Evolutionary conservation across 257 asterid genomes (phyloP), one percentile per base, ranked within the genome.

Genomic region (Nicotiana obtusifolia): DNA sequence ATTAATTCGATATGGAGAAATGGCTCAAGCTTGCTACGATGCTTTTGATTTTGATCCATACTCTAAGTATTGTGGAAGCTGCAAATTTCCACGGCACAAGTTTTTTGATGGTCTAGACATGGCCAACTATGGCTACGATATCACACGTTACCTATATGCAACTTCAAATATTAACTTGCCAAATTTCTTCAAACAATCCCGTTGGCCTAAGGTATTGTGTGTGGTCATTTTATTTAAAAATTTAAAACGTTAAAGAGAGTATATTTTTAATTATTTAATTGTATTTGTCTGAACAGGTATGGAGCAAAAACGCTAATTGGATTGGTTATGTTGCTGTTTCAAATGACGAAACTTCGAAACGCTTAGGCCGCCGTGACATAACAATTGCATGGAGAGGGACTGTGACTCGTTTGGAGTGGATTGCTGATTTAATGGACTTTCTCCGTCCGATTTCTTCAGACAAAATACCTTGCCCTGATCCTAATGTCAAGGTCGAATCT

Each of bases 321-420:
- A 88, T 90, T 8, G 91, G 93, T 54, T 90, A 84, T 10, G 80
- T 90, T 2, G 89, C 90, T 0, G 91, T 88, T 11, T 86, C 91
- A 0, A 67, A 87, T 30, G 90, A 87, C 26, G 89, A 88, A 76
- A 86, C 44, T 5, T n/a, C 90, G 13, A 83, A 77, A n/a, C 75
- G 77, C 0, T 64, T 90, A 30, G 91, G 93, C 5, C 88, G 91
- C 0, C 86, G 91, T 2, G 93, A 88, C 78, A 76, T 90, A 13
- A 47, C 86, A 47, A 81, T 90, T 10, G 78, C 89, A 10, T 90
- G 93, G 93, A 59, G 93, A 35, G 93, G 93, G 8, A 88, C 93
- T 0, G 89, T 87, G 54, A 90, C 91, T 4, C 81, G 82, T 28
- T 82, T 88, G 5, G 93, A 90, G 41, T 90, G 93, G 91, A 67